Conservation (phyloP, 1,284 basidiomycete genomes). For the Schizophyllum amplum region DNA sequence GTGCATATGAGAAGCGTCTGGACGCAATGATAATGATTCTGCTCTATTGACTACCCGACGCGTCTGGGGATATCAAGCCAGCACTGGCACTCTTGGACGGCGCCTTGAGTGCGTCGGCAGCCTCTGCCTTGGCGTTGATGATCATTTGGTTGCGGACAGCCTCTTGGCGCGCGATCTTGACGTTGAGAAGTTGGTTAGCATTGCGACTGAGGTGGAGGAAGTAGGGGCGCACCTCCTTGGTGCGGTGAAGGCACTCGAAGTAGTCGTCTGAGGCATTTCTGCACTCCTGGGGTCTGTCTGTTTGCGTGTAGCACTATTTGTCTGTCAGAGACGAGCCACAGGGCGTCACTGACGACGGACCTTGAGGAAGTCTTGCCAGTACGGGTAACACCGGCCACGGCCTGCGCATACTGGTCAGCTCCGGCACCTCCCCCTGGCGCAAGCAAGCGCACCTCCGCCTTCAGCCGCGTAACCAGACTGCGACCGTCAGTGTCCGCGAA, state of each 20-base stretch:
- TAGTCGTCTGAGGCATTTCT: conserved; percentile 10
- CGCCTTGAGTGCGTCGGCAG: background rate
- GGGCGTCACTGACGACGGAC: background rate
- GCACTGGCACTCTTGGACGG: background rate
- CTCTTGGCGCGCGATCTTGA: background rate
- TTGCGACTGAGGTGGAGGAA: too few species aligned
- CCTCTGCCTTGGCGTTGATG: background rate
- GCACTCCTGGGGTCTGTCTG: conserved; percentile 3
- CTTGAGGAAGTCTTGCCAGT: conserved; percentile 14
- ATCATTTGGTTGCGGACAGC: background rate
- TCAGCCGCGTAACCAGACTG: background rate
- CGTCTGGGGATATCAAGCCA: background rate
- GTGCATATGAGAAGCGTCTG: too few species aligned
- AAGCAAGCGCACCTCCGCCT: background rate
- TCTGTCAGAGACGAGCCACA: background rate
- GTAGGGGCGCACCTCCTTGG: conserved; percentile 11
- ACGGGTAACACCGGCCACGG: conserved; percentile 11
- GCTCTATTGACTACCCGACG: background rate
- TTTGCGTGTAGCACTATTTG: conserved; percentile 10
- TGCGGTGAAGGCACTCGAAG: conserved; percentile 12
- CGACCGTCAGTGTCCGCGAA: background rate
- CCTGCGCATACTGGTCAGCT: background rate
- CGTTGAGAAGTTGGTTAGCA: background rate
- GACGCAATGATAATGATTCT: background rate
- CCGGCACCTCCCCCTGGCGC: background rate